These are phyloP conservation scores for Calcarisporium arbuscula DNA, from an alignment of 2,329 filamentous ascomycete species.

Conservation along the genomic window DNA sequence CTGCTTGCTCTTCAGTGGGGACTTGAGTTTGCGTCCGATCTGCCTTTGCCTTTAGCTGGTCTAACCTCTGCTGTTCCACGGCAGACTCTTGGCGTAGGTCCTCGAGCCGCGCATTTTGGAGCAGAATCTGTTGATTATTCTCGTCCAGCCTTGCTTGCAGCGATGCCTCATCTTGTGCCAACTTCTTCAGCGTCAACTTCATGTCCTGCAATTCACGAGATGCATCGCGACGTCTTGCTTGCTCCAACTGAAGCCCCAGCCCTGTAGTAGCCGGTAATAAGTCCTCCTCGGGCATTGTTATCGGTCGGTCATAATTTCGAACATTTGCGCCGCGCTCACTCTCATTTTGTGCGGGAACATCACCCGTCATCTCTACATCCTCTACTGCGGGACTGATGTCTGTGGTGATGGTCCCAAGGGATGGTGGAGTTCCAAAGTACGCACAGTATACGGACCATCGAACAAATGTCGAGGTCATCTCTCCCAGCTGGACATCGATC, in stretches of 20 bases:
- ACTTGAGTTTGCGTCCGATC: too few species aligned
- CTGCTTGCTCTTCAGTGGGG: too few species aligned
- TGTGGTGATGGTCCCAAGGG: not conserved
- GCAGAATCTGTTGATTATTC: not conserved
- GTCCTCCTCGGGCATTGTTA: not conserved
- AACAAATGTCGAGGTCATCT: conserved; percentile 2
- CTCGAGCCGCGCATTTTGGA: too few species aligned
- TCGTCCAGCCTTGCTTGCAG: not conserved
- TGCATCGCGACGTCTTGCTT: not conserved
- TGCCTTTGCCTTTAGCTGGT: too few species aligned
- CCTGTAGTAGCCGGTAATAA: not conserved
- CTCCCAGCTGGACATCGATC: not conserved
- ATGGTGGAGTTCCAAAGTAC: conserved; percentile 1
- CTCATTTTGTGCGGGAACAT: too few species aligned
- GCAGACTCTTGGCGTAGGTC: too few species aligned
- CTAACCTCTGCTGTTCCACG: too few species aligned
- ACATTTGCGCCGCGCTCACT: too few species aligned
- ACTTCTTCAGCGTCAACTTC: not conserved
- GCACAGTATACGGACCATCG: conserved; percentile 3
- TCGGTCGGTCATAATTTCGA: too few species aligned
- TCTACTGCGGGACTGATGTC: not conserved
- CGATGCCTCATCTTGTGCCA: not conserved
- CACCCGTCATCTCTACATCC: too few species aligned
- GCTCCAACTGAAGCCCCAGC: not conserved
- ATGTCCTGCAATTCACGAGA: not conserved